These are phyloP conservation scores for Tetrapisispora nanseiensis DNA, from an alignment of 805 yeast genomes.

Conservation along the genomic window DNA sequence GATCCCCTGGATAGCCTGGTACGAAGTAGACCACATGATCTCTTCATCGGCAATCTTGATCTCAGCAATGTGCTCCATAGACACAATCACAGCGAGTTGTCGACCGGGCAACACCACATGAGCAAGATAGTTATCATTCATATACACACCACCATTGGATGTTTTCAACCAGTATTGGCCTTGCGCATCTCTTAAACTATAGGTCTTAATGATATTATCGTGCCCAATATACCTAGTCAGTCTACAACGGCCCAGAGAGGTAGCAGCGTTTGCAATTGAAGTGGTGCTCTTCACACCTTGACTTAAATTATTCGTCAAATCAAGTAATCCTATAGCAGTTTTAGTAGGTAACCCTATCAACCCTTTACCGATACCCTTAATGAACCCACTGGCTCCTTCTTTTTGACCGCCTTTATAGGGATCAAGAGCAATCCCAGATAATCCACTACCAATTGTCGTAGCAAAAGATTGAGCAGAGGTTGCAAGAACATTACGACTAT, in stretches of 20 bases:
- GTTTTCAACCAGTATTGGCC: conserved; percentile 90
- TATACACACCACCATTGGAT: conserved; percentile 69
- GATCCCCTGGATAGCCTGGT: conserved; percentile 57
- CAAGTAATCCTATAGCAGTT: conserved; percentile 91
- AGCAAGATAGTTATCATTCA: conserved; percentile 69
- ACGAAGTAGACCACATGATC: conserved; percentile 63
- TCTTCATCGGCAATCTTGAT: conserved; percentile 51
- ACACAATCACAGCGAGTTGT: conserved; percentile 66
- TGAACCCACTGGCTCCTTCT: conserved; percentile 86
- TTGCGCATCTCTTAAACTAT: conserved; percentile 72
- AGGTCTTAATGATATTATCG: conserved; percentile 68
- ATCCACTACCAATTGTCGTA: conserved; percentile 78
- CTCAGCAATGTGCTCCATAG: conserved; percentile 59
- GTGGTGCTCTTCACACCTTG: conserved; percentile 93
- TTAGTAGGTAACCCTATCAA: conserved; percentile 93
- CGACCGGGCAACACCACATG: conserved; percentile 78
- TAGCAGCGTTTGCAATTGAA: conserved; percentile 66
- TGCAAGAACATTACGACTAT: conserved; percentile 75
- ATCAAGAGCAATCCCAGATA: conserved; percentile 80
- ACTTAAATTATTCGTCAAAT: conserved; percentile 82
- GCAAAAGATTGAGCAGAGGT: conserved; percentile 83
- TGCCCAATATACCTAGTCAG: conserved; percentile 63
- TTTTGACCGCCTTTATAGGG: conserved; percentile 85
- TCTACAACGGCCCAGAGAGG: conserved; percentile 67
- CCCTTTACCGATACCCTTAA: conserved; percentile 91